phyloP scores from a whole-genome alignment of 805 yeast species.

The Wickerhamomyces queroliae region DNA sequence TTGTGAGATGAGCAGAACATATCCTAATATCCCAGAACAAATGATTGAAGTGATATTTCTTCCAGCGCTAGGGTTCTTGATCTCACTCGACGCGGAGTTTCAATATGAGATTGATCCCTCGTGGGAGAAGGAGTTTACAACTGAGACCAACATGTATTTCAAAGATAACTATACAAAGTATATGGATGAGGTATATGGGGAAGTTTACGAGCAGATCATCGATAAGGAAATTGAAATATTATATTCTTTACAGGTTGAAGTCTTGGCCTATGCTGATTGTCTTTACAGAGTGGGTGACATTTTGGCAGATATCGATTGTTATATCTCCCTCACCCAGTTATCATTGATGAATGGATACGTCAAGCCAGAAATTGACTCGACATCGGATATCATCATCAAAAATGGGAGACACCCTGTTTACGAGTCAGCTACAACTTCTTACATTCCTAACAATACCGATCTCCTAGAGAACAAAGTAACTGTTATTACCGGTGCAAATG shows the following conservation, averaged over 20 bases:
- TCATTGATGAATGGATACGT: constrained; percentile 22
- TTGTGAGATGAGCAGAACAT: constrained; percentile 4
- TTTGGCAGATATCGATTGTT: constrained; percentile 33
- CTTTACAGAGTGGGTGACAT: constrained; percentile 17
- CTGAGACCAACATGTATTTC: constrained; percentile 30
- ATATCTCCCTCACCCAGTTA: constrained; percentile 28
- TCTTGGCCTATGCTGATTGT: constrained; percentile 8
- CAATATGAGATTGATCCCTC: constrained; percentile 2
- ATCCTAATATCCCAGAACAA: constrained; percentile 6
- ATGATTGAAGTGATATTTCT: constrained; percentile 33
- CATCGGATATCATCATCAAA: constrained; percentile 24
- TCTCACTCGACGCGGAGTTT: constrained; percentile 19
- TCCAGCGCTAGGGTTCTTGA: constrained; percentile 40
- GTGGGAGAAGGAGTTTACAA: constrained; percentile 34
- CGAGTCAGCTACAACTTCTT: constrained; percentile 31
- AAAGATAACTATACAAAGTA: constrained; percentile 25
- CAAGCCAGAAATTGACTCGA: constrained; percentile 27
- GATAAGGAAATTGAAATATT: constrained; percentile 37
- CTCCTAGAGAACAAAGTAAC: constrained; percentile 22
- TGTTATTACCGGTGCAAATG: constrained; percentile 44
- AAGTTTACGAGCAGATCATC: constrained; percentile 32
- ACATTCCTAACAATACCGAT: constrained; percentile 37
- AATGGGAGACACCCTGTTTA: constrained; percentile 44
- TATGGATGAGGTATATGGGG: constrained; percentile 36
- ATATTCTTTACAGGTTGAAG: constrained; percentile 22